Conservation (phyloP, 805 yeast species). For the Saccharomycopsis babjevae region DNA sequence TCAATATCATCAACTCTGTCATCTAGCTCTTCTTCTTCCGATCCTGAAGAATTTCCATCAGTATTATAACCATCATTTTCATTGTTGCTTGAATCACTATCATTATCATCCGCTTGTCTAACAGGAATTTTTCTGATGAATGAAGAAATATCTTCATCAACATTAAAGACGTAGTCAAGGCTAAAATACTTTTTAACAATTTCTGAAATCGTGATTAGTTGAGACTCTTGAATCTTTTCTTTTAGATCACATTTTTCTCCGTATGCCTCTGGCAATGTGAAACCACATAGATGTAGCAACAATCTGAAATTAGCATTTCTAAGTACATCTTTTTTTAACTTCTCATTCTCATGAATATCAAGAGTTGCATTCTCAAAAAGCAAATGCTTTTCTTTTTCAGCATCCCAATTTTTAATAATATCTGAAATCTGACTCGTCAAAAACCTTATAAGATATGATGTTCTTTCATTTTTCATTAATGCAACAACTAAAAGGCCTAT, state of each 20-base stretch:
- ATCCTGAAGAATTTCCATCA: constrained; percentile 1
- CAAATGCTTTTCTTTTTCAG: background rate
- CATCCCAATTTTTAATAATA: background rate
- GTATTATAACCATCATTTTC: constrained; percentile 26
- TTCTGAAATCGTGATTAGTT: background rate
- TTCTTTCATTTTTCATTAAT: background rate
- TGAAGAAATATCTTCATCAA: background rate
- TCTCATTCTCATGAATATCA: constrained; percentile 17
- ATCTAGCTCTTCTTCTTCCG: constrained; percentile 5
- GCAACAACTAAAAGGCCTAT: constrained; percentile 30
- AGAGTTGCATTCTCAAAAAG: background rate
- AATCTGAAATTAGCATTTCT: constrained; percentile 41
- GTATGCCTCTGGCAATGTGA: constrained; percentile 31
- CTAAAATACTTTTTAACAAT: background rate
- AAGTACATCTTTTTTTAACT: constrained; percentile 25
- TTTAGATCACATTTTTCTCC: constrained; percentile 34
- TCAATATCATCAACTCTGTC: background rate
- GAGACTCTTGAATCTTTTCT: background rate
- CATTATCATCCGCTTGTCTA: background rate
- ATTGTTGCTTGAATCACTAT: constrained; percentile 15
- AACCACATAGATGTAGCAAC: constrained; percentile 37
- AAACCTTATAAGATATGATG: background rate
- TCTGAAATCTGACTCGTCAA: background rate
- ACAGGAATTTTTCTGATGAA: background rate
- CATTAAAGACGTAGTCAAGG: background rate